Percentiles rank a stretch among this genome's conserved stretches.
Evolutionary conservation across 371 early-diverging fungal species (phyloP).

Genomic region (Mycotypha africana): DNA sequence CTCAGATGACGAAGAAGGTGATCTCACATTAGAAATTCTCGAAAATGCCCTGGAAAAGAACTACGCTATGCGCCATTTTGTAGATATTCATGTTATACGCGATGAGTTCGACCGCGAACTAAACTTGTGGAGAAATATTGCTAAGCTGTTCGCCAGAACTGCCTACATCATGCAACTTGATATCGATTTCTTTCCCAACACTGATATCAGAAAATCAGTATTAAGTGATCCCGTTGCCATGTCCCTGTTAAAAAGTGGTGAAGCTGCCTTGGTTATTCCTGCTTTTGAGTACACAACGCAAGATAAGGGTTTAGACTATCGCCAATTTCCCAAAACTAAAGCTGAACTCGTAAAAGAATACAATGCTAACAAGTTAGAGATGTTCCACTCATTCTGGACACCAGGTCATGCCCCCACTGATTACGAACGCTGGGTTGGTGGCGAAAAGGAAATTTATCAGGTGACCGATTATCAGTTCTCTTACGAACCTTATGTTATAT

Average conservation of each 20-base stretch:
- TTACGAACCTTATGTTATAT: conserved; percentile 59
- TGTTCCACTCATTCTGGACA: conserved; percentile 52
- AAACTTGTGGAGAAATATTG: conserved; percentile 61
- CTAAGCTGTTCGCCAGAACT: conserved; percentile 54
- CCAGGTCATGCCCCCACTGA: conserved; percentile 56
- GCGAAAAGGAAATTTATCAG: conserved; percentile 31
- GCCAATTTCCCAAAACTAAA: conserved; percentile 46
- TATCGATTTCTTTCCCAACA: conserved; percentile 57
- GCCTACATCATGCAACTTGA: conserved; percentile 59
- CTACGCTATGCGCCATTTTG: conserved; percentile 42
- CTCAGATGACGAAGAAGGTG: conserved; percentile 41
- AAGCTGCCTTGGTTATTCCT: conserved; percentile 50
- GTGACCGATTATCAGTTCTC: conserved; percentile 51
- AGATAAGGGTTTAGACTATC: conserved; percentile 45
- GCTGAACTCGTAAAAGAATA: conserved; percentile 25
- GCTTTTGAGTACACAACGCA: conserved; percentile 55
- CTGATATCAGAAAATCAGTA: conserved; percentile 41
- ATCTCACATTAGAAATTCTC: conserved; percentile 35
- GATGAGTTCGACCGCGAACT: conserved; percentile 56
- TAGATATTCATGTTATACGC: conserved; percentile 54
- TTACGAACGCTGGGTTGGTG: conserved; percentile 42
- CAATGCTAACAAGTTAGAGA: conserved; percentile 34
- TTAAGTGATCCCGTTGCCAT: conserved; percentile 31
- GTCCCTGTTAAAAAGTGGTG: conserved; percentile 26
- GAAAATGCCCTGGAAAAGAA: conserved; percentile 38